Evolutionary conservation across 495 filamentous ascomycete species (phyloP).

Genomic region (Tuber brumale): DNA sequence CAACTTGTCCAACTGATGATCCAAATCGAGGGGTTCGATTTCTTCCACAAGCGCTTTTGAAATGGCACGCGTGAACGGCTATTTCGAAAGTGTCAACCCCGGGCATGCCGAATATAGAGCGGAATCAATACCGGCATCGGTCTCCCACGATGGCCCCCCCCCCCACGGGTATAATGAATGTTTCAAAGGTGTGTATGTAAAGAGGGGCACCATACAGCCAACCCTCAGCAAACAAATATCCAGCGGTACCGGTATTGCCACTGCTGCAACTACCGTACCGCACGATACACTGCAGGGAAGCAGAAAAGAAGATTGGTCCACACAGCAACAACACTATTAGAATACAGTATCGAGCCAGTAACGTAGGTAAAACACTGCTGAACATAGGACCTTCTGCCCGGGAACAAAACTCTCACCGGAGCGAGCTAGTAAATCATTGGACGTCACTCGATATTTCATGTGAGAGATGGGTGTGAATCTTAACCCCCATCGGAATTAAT

Average conservation of each 20-base stretch:
- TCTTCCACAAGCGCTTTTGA: not conserved
- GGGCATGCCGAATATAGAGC: not conserved
- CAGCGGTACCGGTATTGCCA: not conserved
- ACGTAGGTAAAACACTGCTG: not conserved
- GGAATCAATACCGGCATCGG: not conserved
- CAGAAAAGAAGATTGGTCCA: not conserved
- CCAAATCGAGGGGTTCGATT: not conserved
- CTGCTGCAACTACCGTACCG: not conserved
- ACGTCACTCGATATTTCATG: not conserved
- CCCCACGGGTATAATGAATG: not conserved
- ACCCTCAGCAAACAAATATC: not conserved
- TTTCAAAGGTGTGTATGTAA: not conserved
- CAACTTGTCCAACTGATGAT: not conserved
- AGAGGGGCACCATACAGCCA: not conserved
- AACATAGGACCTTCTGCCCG: not conserved
- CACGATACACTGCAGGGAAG: not conserved
- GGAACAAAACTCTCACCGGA: not conserved
- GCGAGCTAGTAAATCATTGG: not conserved
- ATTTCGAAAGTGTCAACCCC: not conserved
- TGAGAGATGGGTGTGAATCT: not conserved
- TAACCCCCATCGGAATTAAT: not conserved
- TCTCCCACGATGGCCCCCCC: not conserved
- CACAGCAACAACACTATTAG: not conserved
- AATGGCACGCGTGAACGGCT: not conserved
- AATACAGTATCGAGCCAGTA: not conserved